Base-by-base conservation (phyloP, 2,329 filamentous ascomycete species). In the Alternaria ventricosa region DNA sequence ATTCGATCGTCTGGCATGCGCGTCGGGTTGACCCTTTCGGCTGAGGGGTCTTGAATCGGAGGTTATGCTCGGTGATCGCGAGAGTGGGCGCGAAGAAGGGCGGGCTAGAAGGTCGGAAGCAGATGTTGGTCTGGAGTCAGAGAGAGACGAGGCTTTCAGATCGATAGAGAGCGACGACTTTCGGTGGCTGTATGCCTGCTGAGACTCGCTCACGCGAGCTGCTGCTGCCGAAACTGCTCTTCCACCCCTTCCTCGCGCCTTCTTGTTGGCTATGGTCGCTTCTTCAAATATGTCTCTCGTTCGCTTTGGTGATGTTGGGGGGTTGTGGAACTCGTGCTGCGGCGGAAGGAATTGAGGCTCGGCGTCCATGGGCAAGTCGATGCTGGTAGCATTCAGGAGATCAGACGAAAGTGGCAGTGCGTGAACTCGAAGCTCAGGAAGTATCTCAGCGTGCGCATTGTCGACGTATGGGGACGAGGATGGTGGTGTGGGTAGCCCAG, bases 231-330 rank as follows among this genome's bases (percentile, higher is more conserved):
- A 71, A 5, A 85, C 72, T 27, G 80, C 78, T 58, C 81, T 78
- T 2, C 83, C 84, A 5, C 82, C 83, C 11, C 78, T 77, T 15
- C 79, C 74, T 30, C 79, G 79, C 1, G 82, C 80, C 57, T 82
- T 82, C 51, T 77, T 80, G 4, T 80, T 78, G 4, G 79, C 80
- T 50, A 83, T 77, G 2, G 79, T 77, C 5, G 84, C 84, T 69
- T 83, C 81, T 51, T 86, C 82, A 55, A 86, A 85, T 5, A 85
- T 72, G 33, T 82, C 79, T 22, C 78, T 79, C 57, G 80, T 82
- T 15, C 83, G 79, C 67, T 84, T 86, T 11, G 77, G 73, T 7
- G 71, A 75, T 8, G 51, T 55, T 0, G 76, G 72, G 1, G 75
- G 63, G 4, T 22, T 15, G 1, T 72, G 71, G 6, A 72, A 63